Conservation (phyloP, 2,329 filamentous ascomycete genomes). For the Epichloe baconii region DNA sequence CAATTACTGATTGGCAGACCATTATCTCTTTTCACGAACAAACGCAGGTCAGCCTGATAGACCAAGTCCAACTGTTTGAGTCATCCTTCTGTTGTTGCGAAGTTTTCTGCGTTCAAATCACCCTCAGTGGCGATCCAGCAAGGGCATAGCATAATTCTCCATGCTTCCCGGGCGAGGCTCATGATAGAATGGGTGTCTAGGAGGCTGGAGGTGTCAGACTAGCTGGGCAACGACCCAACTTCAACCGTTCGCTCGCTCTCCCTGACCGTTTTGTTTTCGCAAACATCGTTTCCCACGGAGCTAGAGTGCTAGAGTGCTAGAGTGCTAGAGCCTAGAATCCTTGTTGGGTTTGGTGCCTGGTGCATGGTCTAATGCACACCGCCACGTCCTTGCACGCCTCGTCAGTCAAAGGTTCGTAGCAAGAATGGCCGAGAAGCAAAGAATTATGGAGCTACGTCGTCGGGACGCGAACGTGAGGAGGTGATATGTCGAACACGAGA, state of each 20-base stretch:
- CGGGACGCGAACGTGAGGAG: neutral
- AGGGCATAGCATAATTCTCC: neutral
- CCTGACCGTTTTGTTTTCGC: neutral
- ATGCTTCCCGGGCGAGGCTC: neutral
- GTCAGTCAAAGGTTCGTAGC: neutral
- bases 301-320: neutral
- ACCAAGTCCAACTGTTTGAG: neutral
- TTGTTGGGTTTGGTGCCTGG: neutral
- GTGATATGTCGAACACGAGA: neutral
- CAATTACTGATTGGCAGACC: neutral
- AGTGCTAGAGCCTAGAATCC: neutral
- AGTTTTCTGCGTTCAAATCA: too few species aligned
- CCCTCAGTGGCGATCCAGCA: neutral
- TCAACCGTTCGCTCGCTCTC: neutral
- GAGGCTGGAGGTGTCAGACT: neutral
- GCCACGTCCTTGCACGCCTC: neutral
- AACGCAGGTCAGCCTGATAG: neutral
- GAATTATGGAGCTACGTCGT: neutral
- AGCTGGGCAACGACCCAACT: neutral
- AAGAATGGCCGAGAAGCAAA: neutral
- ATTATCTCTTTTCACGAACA: neutral
- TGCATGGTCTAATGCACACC: slow-evolving; percentile 5
- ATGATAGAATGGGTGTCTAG: too few species aligned
- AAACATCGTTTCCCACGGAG: neutral
- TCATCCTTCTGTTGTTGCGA: neutral